Evolutionary conservation across 345 rosid species (phyloP).

Genomic region (Boechera divaricarpa): DNA sequence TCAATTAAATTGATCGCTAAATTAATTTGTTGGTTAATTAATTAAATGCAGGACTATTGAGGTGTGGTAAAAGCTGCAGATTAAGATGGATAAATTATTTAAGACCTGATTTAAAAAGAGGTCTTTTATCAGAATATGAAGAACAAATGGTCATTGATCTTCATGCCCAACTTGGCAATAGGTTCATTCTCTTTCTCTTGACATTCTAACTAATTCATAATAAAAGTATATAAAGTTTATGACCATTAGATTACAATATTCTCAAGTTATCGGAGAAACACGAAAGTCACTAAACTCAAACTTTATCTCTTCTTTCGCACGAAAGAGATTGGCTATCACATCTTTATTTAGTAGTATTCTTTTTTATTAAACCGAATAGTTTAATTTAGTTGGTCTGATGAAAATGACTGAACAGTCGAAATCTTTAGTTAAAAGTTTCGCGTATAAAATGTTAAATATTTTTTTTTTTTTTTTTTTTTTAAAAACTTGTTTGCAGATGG

Average conservation of each 20-base stretch:
- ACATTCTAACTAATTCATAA: slow-evolving; percentile 36
- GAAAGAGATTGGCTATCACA: slow-evolving; percentile 15
- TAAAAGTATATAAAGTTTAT: not conserved
- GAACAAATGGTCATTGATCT: slow-evolving; percentile 91
- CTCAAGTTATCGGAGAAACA: slow-evolving; percentile 11
- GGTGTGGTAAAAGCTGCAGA: slow-evolving; percentile 98
- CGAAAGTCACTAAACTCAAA: slow-evolving; percentile 3
- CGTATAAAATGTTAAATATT: not conserved
- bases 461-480: not conserved
- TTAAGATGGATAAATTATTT: slow-evolving; percentile 94
- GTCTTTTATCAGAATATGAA: slow-evolving; percentile 82
- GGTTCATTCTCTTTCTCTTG: slow-evolving; percentile 50
- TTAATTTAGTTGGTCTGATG: not conserved
- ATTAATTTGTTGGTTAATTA: slow-evolving; percentile 6
- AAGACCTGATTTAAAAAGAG: slow-evolving; percentile 95
- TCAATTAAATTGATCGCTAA: not conserved
- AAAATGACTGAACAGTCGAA: slow-evolving; percentile 21
- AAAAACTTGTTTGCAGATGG: slow-evolving; percentile 64
- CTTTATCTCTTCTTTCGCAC: slow-evolving; percentile 1
- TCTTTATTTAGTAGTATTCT: slow-evolving; percentile 8
- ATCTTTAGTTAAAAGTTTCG: not conserved
- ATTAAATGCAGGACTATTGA: slow-evolving; percentile 66
- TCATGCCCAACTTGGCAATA: slow-evolving; percentile 95
- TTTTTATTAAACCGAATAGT: not conserved
- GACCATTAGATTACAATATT: slow-evolving; percentile 7